Conservation (phyloP, 768 basidiomycete species). For the Kwoniella dendrophila region DNA sequence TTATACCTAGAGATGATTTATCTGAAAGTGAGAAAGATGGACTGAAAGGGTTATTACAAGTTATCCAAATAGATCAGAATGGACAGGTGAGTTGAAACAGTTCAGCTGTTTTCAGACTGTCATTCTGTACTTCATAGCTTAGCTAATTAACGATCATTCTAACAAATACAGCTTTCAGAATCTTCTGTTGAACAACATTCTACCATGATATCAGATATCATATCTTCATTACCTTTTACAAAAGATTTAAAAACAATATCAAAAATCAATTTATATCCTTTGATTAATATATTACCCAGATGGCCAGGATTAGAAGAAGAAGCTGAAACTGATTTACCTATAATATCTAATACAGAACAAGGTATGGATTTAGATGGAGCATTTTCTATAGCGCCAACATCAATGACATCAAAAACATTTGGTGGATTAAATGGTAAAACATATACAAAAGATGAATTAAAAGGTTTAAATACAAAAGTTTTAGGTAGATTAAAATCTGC, state of each 20-base stretch:
- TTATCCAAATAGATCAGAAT: conserved; percentile 23
- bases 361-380: conserved; percentile 1
- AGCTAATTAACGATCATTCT: background rate
- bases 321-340: conserved; percentile 36
- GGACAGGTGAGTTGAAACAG: conserved; percentile 22
- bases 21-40: conserved; percentile 9
- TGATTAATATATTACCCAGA: conserved; percentile 46
- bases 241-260: conserved; percentile 21
- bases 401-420: background rate
- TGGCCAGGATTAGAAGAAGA: conserved; percentile 53
- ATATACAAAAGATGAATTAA: conserved; percentile 38
- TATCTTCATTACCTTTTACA: background rate
- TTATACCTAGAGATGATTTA: conserved; percentile 12
- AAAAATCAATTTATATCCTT: conserved; percentile 40
- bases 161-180: background rate
- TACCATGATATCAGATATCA: background rate
- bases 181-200: background rate
- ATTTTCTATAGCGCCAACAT: conserved; percentile 11
- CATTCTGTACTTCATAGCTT: background rate
- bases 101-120: too few relatives aligned
- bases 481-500: conserved; percentile 45
- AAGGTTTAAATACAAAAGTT: conserved; percentile 31
- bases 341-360: background rate
- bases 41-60: conserved; percentile 14
- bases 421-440: conserved; percentile 1